A percentile compares a stretch with the other conserved stretches of the same genome.
phyloP scores from a whole-genome alignment of 176 grass and related monocot species.

The Carex pumila region DNA sequence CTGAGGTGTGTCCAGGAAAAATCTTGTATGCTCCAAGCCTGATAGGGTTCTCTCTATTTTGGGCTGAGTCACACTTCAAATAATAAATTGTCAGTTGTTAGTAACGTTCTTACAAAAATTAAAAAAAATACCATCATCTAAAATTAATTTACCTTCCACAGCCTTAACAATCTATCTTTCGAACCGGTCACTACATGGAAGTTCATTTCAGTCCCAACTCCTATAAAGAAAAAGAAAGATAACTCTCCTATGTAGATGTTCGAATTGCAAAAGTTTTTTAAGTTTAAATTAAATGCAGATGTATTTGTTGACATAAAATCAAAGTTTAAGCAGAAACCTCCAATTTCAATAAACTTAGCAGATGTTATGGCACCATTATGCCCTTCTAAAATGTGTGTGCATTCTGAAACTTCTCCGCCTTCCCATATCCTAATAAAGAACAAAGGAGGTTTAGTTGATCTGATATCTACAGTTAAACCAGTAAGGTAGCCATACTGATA shows the following conservation, averaged over 20 bases:
- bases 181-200: conserved; percentile 72
- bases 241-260: background rate
- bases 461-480: background rate
- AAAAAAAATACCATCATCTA: background rate
- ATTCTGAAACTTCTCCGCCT: conserved; percentile 34
- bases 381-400: conserved; percentile 70
- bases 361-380: conserved; percentile 65
- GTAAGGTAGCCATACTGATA: background rate
- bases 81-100: conserved; percentile 22
- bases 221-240: conserved; percentile 35
- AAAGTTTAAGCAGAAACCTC: conserved; percentile 30
- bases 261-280: conserved; percentile 1
- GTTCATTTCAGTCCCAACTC: conserved; percentile 38
- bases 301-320: background rate
- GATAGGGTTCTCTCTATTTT: conserved; percentile 38
- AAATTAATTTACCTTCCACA: conserved; percentile 66
- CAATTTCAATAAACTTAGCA: conserved; percentile 45
- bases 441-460: conserved; percentile 11
- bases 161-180: conserved; percentile 72
- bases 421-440: conserved; percentile 70
- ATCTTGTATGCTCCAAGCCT: conserved; percentile 67
- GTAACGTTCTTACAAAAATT: conserved; percentile 2
- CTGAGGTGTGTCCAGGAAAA: conserved; percentile 54
- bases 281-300: background rate
- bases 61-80: conserved; percentile 45